Conservation (phyloP, 441 rosid species). For the Caryocar brasiliense region DNA sequence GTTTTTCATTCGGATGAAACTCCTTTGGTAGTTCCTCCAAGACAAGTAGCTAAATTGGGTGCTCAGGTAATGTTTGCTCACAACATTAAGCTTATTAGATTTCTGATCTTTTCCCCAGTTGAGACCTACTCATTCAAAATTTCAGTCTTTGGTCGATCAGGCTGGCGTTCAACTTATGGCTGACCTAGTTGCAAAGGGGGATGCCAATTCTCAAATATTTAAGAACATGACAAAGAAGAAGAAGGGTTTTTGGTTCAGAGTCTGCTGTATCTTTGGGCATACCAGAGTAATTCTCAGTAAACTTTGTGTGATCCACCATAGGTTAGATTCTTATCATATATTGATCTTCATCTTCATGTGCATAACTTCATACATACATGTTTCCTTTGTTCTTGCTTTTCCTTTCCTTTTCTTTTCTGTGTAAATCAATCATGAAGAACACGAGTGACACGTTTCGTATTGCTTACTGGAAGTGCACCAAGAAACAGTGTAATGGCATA, state of each 20-base stretch:
- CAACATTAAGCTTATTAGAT: neutral
- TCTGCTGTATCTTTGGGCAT: slow-evolving; percentile 23
- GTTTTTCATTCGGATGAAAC: slow-evolving; percentile 44
- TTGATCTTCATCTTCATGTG: no score
- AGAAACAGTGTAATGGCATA: neutral
- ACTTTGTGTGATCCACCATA: neutral
- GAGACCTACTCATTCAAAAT: neutral
- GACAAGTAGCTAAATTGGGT: slow-evolving; percentile 35
- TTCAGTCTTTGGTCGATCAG: slow-evolving; percentile 22
- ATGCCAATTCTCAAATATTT: slow-evolving; percentile 11
- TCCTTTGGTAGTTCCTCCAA: slow-evolving; percentile 59
- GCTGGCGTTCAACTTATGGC: slow-evolving; percentile 49
- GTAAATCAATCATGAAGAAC: no score
- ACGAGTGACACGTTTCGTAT: neutral
- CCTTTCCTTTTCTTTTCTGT: no score
- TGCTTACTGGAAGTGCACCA: neutral
- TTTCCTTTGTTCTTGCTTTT: no score
- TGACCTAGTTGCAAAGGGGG: slow-evolving; percentile 24
- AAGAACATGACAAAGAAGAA: slow-evolving; percentile 28
- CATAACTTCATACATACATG: slow-evolving; percentile 1
- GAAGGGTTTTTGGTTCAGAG: slow-evolving; percentile 24
- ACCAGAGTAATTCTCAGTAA: slow-evolving; percentile 5
- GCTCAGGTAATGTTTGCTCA: slow-evolving; percentile 38
- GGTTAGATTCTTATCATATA: no score
- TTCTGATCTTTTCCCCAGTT: neutral